Evolutionary conservation across 495 filamentous ascomycete genomes (phyloP), one percentile per base, ranked within the genome.

Genomic region (Tuber microsphaerosporum): DNA sequence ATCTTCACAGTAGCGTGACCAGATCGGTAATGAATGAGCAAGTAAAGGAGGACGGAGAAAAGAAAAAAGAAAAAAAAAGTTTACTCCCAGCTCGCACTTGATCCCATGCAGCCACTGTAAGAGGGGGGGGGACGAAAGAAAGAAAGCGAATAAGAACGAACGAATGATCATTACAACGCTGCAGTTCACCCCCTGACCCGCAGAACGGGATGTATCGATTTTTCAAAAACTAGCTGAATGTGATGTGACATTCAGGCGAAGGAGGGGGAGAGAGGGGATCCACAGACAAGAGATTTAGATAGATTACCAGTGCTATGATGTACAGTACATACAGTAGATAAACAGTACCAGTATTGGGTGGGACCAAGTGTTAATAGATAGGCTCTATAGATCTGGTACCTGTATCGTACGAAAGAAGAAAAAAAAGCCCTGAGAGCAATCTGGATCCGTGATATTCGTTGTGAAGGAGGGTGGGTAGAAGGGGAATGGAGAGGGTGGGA

Each of bases 141-240:
- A 17, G 26, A 31, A 31, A 65, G 26, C 56, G 10, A 65, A 65
- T 31, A 17, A n/a, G n/a, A 65, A 65, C n/a, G 26, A 65, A 31
- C 31, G 56, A 65, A 31, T 65, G 56, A 65, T 65, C 56, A 31
- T 65, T 65, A 65, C 56, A 31, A 5, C 56, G n/a, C 26, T 31
- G 56, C 56, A 14, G n/a, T 65, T 65, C 56, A 17, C 56, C 56
- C 10, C 31, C 56, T 65, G 56, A 65, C 31, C 31, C 56, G 56
- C 12, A 12, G 56, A 16, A 65, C n/a, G 56, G 56, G 56, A 31
- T 65, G 56, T 65, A 65, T 65, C 2, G 56, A 31, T 31, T 65
- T 65, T 65, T 65, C 56, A 65, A 17, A 61, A 65, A 65, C 56
- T 65, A 31, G 56, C 56, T 65, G 56, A 65, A 65, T 65, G 56